Conservation (phyloP, 495 filamentous ascomycete genomes). For the Arthonia radiata region DNA sequence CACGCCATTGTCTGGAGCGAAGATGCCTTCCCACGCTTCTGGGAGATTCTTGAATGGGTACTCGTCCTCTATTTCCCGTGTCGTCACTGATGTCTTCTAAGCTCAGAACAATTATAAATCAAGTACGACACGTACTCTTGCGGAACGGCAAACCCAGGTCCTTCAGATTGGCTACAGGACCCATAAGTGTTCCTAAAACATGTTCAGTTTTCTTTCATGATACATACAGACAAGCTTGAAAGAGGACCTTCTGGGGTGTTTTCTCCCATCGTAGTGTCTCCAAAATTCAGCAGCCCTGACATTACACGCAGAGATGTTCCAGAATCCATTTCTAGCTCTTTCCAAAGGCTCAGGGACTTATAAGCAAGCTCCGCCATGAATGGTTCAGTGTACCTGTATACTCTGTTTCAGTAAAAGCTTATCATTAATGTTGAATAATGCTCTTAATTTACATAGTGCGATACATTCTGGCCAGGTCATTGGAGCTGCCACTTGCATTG, state of each 20-base stretch:
- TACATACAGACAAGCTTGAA: too few species aligned
- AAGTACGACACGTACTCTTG: too few species aligned
- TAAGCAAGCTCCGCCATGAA: slow-evolving; percentile 7
- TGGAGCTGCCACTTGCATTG: slow-evolving; percentile 6
- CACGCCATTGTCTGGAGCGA: slow-evolving; percentile 7
- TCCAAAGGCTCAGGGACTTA: slow-evolving; percentile 3
- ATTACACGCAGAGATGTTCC: slow-evolving; percentile 5
- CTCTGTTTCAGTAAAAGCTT: too few species aligned
- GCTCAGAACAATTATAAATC: too few species aligned
- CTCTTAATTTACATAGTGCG: too few species aligned
- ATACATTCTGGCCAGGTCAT: slow-evolving; percentile 6
- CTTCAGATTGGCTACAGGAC: too few species aligned
- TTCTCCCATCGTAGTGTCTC: slow-evolving; percentile 3
- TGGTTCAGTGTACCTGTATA: slow-evolving; percentile 8
- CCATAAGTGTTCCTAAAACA: too few species aligned
- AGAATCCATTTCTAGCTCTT: slow-evolving; percentile 6
- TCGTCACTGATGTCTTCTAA: slow-evolving; percentile 4
- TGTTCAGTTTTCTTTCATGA: too few species aligned
- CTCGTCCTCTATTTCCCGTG: slow-evolving; percentile 4
- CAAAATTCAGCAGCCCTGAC: slow-evolving; percentile 7
- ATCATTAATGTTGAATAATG: too few species aligned
- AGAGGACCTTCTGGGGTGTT: slow-evolving; percentile 5
- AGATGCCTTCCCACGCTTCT: slow-evolving; percentile 3
- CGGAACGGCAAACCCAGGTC: too few species aligned
- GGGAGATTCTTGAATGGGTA: slow-evolving; percentile 7